Base-by-base conservation (phyloP, 2,329 filamentous ascomycete genomes). In the Phyllosticta capitalensis region DNA sequence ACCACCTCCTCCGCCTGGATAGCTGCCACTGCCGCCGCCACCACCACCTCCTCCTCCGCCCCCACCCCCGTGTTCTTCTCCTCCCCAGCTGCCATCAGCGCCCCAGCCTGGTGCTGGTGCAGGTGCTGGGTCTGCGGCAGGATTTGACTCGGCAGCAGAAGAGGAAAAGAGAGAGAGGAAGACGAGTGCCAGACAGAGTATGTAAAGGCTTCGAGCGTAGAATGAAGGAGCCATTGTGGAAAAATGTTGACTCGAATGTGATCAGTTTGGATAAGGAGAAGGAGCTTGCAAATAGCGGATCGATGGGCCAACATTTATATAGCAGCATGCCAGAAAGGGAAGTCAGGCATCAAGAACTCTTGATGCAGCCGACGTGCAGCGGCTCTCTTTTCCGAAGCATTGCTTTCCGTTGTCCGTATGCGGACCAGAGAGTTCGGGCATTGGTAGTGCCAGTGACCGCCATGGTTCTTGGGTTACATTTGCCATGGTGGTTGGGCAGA, bases 401-500 rank as follows among this genome's bases (percentile, higher is more conserved):
- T 45, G 38, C 17, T n/a, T n/a, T 45, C 17, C 38, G 38, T 5
- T 45, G 12, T 45, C n/a, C 5, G 14, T 17, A n/a, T 45, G 38
- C 38, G n/a, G 38, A 22, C 9, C 17, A 68, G 71, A 48, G 67
- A 64, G 61, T 65, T 66, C 61, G 66, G 69, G 64, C 14, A n/a
- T n/a, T 45, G 2, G 3, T n/a, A n/a, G 17, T n/a, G n/a, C n/a
- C 38, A 45, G 38, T n/a, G 38, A n/a, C 38, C 38, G 38, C 38
- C 38, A n/a, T 45, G 38, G 2, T 45, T 45, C 14, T 45, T n/a
- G 19, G 55, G 20, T 9, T 45, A 52, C 12, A 3, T 45, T 45
- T 24, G 28, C 55, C 7, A 12, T 49, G 24, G 6, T 21, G 33
- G 54, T 12, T 48, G 33, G 54, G 30, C 30, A 45, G 33, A 6